Evolutionary conservation across 176 grass and related monocot species (phyloP).

Genomic region (Avena eriantha): DNA sequence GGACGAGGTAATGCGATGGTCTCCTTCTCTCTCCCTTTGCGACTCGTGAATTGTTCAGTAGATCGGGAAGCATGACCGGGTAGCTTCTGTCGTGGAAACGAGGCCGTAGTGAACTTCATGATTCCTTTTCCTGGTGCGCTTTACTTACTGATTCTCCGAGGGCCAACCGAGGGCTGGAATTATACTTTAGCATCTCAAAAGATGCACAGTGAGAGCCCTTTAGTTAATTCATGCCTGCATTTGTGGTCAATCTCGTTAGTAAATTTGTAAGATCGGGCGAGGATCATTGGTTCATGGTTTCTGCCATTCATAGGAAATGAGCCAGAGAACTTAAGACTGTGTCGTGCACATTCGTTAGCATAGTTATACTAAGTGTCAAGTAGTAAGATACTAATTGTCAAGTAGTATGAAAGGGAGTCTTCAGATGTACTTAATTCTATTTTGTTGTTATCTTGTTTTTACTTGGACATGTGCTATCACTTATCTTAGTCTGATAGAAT

Average conservation of each 20-base stretch:
- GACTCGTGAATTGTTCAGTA: not conserved
- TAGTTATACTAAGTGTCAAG: not conserved
- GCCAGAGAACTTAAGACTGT: not conserved
- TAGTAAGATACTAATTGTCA: not conserved
- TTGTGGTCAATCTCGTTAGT: not conserved
- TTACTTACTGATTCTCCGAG: conserved; percentile 21
- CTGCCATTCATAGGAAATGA: not conserved
- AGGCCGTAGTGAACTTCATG: not conserved
- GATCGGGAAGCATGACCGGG: not conserved
- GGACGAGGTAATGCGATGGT: conserved; percentile 52
- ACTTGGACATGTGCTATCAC: not conserved
- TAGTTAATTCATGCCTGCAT: not conserved
- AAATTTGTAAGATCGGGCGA: not conserved
- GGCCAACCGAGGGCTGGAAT: not conserved
- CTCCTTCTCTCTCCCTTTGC: not conserved
- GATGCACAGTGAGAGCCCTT: not conserved
- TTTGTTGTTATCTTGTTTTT: not conserved
- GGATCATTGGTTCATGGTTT: conserved; percentile 16
- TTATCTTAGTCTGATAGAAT: conserved; percentile 38
- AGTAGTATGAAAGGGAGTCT: not conserved
- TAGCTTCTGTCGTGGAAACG: not conserved
- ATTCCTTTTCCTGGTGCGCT: not conserved
- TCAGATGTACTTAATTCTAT: not conserved
- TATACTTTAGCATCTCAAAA: not conserved
- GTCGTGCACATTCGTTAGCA: not conserved